A percentile compares a stretch with the other conserved stretches of the same genome.
These are phyloP conservation scores for Artemisia tridentata DNA, from an alignment of 129 eudicot species.

Conservation along the genomic window DNA sequence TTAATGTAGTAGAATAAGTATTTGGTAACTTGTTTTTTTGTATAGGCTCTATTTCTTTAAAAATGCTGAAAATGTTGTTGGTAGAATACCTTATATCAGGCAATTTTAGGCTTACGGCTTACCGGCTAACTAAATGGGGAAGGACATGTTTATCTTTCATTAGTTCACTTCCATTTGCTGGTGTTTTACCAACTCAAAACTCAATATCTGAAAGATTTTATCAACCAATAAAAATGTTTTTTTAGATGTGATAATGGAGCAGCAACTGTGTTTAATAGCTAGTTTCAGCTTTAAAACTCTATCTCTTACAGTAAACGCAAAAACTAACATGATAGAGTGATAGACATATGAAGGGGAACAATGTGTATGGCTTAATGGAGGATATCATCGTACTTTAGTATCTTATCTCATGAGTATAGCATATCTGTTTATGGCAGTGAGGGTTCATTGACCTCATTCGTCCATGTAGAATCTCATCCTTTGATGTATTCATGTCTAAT, in stretches of 20 bases:
- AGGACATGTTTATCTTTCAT: not conserved
- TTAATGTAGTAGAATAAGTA: conserved; percentile 1
- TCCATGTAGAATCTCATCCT: not conserved
- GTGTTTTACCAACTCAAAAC: not conserved
- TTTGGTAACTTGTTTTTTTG: not conserved
- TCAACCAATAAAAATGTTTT: not conserved
- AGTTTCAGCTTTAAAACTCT: conserved; percentile 1
- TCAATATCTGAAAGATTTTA: conserved; percentile 1
- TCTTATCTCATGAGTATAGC: not conserved
- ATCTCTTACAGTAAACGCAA: not conserved
- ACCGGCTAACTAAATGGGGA: not conserved
- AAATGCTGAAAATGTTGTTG: conserved; percentile 16
- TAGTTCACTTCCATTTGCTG: conserved; percentile 1
- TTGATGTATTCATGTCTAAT: not conserved
- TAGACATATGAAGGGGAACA: not conserved
- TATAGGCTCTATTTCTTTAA: not conserved
- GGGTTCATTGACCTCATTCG: not conserved
- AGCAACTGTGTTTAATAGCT: conserved; percentile 15
- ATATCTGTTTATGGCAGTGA: not conserved
- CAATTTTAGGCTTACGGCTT: too few relatives aligned
- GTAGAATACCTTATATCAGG: not conserved
- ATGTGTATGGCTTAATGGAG: not conserved
- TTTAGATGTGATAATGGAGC: not conserved
- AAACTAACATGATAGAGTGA: not conserved
- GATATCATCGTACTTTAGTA: not conserved